Evolutionary conservation across 192 early-diverging fungal species (phyloP), one percentile per base, ranked within the genome.

Genomic region (Coemansia furcata): DNA sequence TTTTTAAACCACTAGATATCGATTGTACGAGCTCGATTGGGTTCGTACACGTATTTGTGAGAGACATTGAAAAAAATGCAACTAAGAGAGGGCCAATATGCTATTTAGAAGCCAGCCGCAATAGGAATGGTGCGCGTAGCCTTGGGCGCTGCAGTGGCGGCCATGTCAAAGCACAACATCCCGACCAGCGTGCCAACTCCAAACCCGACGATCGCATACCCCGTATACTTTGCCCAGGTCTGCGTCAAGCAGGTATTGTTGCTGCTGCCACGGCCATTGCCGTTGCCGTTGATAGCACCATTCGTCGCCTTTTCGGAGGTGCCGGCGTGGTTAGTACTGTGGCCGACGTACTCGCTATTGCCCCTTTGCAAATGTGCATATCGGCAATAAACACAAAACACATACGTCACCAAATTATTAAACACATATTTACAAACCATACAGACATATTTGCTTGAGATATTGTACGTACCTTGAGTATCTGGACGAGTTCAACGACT

Each of bases 151-250:
- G 77, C 39, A 17, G 38, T 68, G 32, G 49, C 62, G 10, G 69
- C 72, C 72, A 74, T 72, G 65, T 80, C 73, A 49, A 80, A 67
- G 63, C 68, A 80, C 35, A 80, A 44, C 72, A 80, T 80, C 23
- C 65, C 72, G 15, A 80, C 72, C 60, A 80, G 65, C 40, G 78
- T 80, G 63, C 78, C 78, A 0, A 80, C 69, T 15, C 78, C 78
- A 44, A 80, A 80, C 5, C 78, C 78, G 14, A 75, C 69, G 30
- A 80, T 75, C 35, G 78, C 78, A 55, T 80, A 80, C 26, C 72
- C 73, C 7, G 78, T 80, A 65, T 75, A 80, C 63, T 58, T 71
- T 43, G 68, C 73, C 78, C 72, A 75, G 38, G 26, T 58, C 47
- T 66, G 72, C 32, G 58, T 40, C 17, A 62, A 36, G 36, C 33